Evolutionary conservation across 2,329 filamentous ascomycete species (phyloP).

Genomic region (Diplodia sapinea): DNA sequence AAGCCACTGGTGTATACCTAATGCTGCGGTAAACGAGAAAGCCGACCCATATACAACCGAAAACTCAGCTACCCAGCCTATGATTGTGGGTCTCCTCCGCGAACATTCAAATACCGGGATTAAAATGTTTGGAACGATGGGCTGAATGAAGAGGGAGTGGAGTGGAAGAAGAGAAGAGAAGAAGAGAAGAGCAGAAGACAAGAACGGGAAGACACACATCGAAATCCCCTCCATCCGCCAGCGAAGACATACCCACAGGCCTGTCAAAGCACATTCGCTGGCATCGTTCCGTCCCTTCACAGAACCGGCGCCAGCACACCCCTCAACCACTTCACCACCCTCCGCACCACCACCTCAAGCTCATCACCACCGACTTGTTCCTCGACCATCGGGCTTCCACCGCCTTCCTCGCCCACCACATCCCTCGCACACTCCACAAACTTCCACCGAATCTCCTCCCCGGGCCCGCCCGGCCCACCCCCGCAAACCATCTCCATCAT

Average conservation of each 20-base stretch:
- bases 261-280: not conserved
- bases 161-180: not conserved
- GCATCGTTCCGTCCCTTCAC: not conserved
- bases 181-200: not conserved
- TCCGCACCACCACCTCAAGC: not conserved
- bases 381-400: constrained; percentile 34
- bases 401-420: constrained; percentile 33
- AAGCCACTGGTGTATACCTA: not conserved
- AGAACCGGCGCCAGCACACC: constrained; percentile 14
- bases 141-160: not conserved
- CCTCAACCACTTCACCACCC: constrained; percentile 22
- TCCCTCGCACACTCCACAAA: constrained; percentile 42
- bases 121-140: not conserved
- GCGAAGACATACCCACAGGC: not conserved
- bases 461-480: constrained; percentile 31
- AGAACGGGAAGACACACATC: not conserved
- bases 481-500: constrained; percentile 14
- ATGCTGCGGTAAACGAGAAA: not conserved
- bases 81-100: not conserved
- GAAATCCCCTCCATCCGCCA: too few relatives aligned
- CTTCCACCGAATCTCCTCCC: constrained; percentile 36
- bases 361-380: not conserved
- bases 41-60: constrained; percentile 5
- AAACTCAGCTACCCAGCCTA: constrained; percentile 3
- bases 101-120: not conserved